Evolutionary conservation across 306 rosid species (phyloP).

Genomic region (Lathyrus aphaca): DNA sequence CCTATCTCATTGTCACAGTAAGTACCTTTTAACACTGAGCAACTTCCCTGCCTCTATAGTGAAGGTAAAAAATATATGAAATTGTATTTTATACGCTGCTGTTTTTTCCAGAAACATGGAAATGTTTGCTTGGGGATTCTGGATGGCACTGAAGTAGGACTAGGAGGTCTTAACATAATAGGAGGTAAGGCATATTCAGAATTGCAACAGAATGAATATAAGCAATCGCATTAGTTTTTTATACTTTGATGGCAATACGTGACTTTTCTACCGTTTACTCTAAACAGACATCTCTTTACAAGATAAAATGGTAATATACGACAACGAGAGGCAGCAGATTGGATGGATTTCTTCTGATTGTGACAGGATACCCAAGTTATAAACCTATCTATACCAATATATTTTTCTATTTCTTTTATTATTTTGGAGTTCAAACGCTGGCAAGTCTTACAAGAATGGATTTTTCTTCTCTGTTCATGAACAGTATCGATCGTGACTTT

Average conservation of each 20-base stretch:
- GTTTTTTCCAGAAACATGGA: conserved; percentile 62
- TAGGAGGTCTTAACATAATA: conserved; percentile 61
- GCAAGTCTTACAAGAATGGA: conserved; percentile 32
- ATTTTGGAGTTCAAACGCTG: conserved; percentile 1
- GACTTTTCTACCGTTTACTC: conserved; percentile 7
- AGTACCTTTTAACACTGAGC: conserved; percentile 34
- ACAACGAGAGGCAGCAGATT: conserved; percentile 74
- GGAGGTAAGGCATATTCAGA: conserved; percentile 65
- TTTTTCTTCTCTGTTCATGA: conserved; percentile 24
- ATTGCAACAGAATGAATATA: background rate
- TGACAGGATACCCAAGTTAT: conserved; percentile 56
- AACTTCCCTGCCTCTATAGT: background rate
- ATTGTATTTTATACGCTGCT: conserved; percentile 23
- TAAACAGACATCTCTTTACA: conserved; percentile 69
- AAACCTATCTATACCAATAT: conserved; percentile 36
- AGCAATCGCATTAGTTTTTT: background rate
- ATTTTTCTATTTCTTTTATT: conserved; percentile 26
- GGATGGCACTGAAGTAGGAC: conserved; percentile 70
- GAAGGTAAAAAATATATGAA: conserved; percentile 6
- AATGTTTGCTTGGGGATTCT: conserved; percentile 91
- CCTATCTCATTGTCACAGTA: conserved; percentile 74
- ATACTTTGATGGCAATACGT: background rate
- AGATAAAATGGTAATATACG: conserved; percentile 75
- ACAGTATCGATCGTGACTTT: conserved; percentile 56
- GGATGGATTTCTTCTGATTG: conserved; percentile 82